Evolutionary conservation across 371 early-diverging fungal species (phyloP), one percentile per base, ranked within the genome.

Genomic region (Zopfochytrium polystomum): DNA sequence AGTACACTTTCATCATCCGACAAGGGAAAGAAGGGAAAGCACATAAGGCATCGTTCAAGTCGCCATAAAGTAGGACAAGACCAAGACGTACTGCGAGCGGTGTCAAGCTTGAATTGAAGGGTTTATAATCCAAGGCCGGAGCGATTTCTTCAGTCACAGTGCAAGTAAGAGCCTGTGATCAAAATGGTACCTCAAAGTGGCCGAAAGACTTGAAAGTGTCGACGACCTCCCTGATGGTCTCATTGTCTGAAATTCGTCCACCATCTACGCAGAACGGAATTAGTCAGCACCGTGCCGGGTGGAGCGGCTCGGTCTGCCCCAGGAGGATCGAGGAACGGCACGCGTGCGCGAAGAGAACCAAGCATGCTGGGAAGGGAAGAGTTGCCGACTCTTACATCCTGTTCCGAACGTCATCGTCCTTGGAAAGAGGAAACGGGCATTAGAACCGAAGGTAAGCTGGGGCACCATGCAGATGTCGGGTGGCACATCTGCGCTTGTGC

Each of bases 41-140:
- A 5, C 22, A 23, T 7, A 22, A 29, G 38, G 18, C 26, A 34
- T 15, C 22, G 13, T 32, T 53, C 26, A 15, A 43, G 4, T 6
- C 33, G n/a, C 25, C n/a, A 31, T 58, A 7, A 15, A 20, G 46
- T 64, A 29, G 1, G 26, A 34, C 11, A 29, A 18, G 20, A 27
- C 62, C 25, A 65, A 76, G 78, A 75, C 65, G 57, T 71, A 75
- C 70, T 73, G 25, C 77, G 67, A 20, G 77, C 78, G 13, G 78
- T 77, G 57, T 77, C 78, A 5, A 81, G 63, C 52, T 66, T 7
- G 38, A 18, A n/a, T n/a, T n/a, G 38, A 18, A 38, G 38, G 38
- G 38, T 7, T 32, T 22, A 35, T 9, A 4, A 30, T 7, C 52
- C 11, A 20, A 26, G 22, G 9, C 5, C 31, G 6, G 29, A 6